Conservation (phyloP, 495 filamentous ascomycete genomes). For the Neurospora intermedia region DNA sequence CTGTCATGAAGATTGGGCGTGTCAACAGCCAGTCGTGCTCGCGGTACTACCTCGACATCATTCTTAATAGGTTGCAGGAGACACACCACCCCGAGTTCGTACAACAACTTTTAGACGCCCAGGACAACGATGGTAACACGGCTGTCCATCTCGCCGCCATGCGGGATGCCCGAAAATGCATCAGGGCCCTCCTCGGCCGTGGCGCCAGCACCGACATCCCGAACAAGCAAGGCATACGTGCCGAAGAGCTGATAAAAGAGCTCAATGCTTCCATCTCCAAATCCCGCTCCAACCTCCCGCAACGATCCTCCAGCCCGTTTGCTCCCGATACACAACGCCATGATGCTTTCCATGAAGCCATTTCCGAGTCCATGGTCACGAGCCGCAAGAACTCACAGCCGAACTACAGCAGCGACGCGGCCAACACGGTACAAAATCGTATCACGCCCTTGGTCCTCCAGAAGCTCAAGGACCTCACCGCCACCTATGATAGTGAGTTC, state of each 20-base stretch:
- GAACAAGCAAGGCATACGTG: constrained; percentile 69
- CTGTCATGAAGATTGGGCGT: constrained; percentile 66
- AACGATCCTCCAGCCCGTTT: constrained; percentile 53
- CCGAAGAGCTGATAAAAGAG: constrained; percentile 58
- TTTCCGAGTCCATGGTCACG: constrained; percentile 16
- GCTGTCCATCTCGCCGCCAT: constrained; percentile 80
- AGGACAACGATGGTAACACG: constrained; percentile 79
- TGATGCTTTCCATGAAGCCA: constrained; percentile 29
- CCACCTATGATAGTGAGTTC: constrained; percentile 48
- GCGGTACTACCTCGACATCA: constrained; percentile 81
- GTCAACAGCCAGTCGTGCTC: constrained; percentile 68
- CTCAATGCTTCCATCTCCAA: constrained; percentile 42
- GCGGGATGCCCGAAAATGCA: constrained; percentile 62
- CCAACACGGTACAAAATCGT: constrained; percentile 45
- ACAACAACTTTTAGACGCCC: constrained; percentile 55
- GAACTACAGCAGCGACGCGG: constrained; percentile 40
- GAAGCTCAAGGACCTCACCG: constrained; percentile 47
- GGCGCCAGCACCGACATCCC: constrained; percentile 66
- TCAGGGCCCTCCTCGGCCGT: constrained; percentile 58
- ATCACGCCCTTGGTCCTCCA: constrained; percentile 46
- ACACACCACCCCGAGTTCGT: constrained; percentile 55
- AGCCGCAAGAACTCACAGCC: constrained; percentile 14
- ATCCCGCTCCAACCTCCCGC: constrained; percentile 30
- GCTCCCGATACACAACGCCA: constrained; percentile 40
- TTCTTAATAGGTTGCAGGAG: constrained; percentile 75